Percentiles rank a stretch among this genome's conserved stretches.
Evolutionary conservation across 148 eudicot genomes (phyloP).

Genomic region (Diospyros kaki): DNA sequence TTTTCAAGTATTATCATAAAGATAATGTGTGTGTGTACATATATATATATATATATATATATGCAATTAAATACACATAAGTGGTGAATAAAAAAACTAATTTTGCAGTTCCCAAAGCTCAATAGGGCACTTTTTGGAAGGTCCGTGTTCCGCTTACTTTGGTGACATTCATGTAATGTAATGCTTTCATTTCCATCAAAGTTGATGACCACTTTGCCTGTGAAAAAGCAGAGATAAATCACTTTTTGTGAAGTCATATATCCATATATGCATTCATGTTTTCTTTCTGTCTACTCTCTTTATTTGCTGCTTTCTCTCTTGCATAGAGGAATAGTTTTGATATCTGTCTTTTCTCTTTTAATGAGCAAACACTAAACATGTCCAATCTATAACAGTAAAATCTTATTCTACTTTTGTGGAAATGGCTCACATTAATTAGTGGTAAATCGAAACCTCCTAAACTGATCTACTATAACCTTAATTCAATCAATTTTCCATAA

Average conservation of each 20-base stretch:
- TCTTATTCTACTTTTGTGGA: background rate
- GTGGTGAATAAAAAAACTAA: background rate
- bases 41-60: background rate
- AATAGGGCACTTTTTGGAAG: slow-evolving; percentile 6
- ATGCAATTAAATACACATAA: background rate
- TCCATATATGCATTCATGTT: background rate
- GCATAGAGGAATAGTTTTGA: slow-evolving; percentile 6
- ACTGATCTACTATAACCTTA: background rate
- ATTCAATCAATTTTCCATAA: background rate
- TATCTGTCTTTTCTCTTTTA: slow-evolving; percentile 8
- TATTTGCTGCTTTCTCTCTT: background rate
- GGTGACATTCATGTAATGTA: background rate
- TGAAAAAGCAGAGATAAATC: slow-evolving; percentile 1
- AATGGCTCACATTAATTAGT: background rate
- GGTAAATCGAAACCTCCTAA: background rate
- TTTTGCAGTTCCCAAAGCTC: slow-evolving; percentile 23
- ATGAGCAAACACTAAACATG: background rate
- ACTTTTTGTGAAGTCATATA: background rate
- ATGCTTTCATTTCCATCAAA: slow-evolving; percentile 16
- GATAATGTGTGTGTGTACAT: background rate
- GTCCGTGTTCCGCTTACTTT: slow-evolving; percentile 7
- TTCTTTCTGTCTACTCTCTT: background rate
- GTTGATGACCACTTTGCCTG: background rate
- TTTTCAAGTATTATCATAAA: background rate
- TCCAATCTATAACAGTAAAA: background rate